Conservation (phyloP, 2,329 filamentous ascomycete species). For the Aureobasidium sp. region DNA sequence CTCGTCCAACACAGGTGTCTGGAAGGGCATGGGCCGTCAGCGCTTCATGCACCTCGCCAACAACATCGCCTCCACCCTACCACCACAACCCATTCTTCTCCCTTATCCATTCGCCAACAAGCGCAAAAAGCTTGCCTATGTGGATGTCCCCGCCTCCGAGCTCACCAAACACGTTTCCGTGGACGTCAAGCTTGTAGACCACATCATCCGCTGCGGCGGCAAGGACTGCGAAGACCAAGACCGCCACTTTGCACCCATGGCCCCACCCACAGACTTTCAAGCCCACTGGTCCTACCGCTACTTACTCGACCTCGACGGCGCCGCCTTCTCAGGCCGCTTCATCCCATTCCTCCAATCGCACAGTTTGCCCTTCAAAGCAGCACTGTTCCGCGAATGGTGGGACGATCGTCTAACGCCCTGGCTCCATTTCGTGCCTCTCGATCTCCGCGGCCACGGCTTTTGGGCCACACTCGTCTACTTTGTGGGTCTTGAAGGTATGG, state of each 20-base stretch:
- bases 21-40: conserved; percentile 61
- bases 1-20: conserved; percentile 46
- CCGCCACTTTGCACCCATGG: conserved; percentile 44
- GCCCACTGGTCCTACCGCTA: conserved; percentile 60
- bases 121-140: conserved; percentile 47
- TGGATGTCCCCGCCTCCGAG: conserved; percentile 45
- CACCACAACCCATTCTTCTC: conserved; percentile 51
- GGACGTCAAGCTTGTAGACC: conserved; percentile 54
- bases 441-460: conserved; percentile 64
- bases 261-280: conserved; percentile 44
- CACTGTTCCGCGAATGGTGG: conserved; percentile 73
- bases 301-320: conserved; percentile 64
- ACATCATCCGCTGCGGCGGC: conserved; percentile 49
- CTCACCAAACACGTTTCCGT: conserved; percentile 50
- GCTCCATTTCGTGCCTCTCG: conserved; percentile 75
- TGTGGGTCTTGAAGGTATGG: conserved; percentile 46
- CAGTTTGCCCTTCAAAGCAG: conserved; percentile 63
- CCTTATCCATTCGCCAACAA: conserved; percentile 33
- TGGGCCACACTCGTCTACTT: conserved; percentile 73
- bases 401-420: conserved; percentile 67
- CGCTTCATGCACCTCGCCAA: conserved; percentile 65
- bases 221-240: conserved; percentile 48
- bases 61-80: conserved; percentile 44
- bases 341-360: conserved; percentile 58
- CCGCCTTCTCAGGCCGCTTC: conserved; percentile 59